Evolutionary conservation across 73 alveolate species (phyloP), one percentile per base, ranked within the genome.

Genomic region (Halteria grandinella): DNA sequence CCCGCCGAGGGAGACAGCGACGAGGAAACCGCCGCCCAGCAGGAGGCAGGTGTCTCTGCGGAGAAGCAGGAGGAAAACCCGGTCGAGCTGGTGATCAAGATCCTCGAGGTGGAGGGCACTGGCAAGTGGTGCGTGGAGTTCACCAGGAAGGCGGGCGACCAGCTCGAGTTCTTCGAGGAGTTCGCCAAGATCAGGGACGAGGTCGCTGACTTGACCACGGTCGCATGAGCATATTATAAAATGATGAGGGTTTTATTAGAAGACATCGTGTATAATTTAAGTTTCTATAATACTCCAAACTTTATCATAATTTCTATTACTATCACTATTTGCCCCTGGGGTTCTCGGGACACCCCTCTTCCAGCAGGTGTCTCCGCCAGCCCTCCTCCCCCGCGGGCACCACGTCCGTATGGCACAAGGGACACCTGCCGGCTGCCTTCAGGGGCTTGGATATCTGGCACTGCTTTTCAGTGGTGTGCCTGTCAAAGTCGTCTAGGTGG

Each of bases 401-500:
- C 33, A 85, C 79, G 83, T 96, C 98, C 59, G 59, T 53, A 83
- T 96, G 99, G 71, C 99, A 96, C 37, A 96, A 90, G 18, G 99
- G 98, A 73, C 99, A 96, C 81, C 99, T 87, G 55, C 75, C 83
- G 17, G 98, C 88, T 21, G 77, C 90, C 31, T 70, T 79, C 32
- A 89, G 88, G 50, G 92, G 87, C 70, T 88, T 91, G 4, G 84
- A 52, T 24, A 55, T 39, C 62, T 63, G 59, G 52, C 97, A 91
- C 36, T 40, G 40, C 59, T 80, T 70, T 66, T 84, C 89, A 23
- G 77, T 78, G 20, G 49, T 59, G 79, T 91, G 97, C 51, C 40
- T 47, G 36, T 91, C 92, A 79, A 49, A 88, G 39, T 79, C 85
- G 32, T 66, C 85, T 17, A 20, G 29, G 20, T 33, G 71, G 11